phyloP scores from a whole-genome alignment of 2,329 filamentous ascomycete species.

The Epicoccum sorghinum region DNA sequence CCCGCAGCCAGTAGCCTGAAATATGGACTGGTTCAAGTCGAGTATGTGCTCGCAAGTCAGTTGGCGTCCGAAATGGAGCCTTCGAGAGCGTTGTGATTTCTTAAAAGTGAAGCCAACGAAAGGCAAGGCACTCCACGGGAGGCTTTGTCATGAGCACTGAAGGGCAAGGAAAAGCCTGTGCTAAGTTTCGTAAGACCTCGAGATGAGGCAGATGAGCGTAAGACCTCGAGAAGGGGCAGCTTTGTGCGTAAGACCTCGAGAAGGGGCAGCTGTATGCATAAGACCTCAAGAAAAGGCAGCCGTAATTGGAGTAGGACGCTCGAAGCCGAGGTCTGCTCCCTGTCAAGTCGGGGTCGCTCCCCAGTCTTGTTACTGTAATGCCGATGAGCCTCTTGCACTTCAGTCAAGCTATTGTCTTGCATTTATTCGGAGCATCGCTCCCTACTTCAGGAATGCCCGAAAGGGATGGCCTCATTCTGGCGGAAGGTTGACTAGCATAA shows the following conservation, averaged over 20 bases:
- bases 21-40: conserved; percentile 7
- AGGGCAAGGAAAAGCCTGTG: no score
- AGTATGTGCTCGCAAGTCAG: conserved; percentile 10
- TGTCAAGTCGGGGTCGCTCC: conserved; percentile 6
- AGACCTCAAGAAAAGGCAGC: no score
- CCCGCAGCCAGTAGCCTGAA: conserved; percentile 15
- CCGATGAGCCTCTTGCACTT: conserved; percentile 2
- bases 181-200: no score
- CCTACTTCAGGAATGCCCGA: conserved; percentile 1
- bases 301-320: no score
- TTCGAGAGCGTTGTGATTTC: conserved; percentile 1
- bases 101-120: neutral
- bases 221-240: no score
- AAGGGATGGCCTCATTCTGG: neutral
- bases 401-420: neutral
- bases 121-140: no score
- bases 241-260: no score
- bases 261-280: no score
- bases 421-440: neutral
- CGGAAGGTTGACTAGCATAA: neutral
- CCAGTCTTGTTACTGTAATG: neutral
- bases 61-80: conserved; percentile 2
- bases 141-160: no score
- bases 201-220: no score
- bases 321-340: no score